phyloP scores from a whole-genome alignment of 495 filamentous ascomycete genomes.

The Aspergillus wentii region DNA sequence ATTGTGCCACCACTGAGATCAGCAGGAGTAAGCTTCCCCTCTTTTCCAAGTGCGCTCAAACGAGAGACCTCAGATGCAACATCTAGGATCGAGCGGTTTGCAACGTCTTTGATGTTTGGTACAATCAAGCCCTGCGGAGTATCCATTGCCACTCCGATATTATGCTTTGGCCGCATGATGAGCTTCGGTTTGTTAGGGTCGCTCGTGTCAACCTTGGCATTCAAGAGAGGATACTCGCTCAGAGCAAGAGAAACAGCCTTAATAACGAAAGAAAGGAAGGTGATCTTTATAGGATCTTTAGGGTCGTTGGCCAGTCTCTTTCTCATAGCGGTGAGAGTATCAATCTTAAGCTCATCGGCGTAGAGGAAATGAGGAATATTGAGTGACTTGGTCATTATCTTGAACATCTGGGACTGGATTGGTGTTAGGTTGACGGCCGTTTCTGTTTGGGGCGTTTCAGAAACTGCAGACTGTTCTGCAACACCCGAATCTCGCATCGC shows the following conservation, averaged over 20 bases:
- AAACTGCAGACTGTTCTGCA: conserved; percentile 9
- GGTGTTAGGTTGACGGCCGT: conserved; percentile 60
- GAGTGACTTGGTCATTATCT: conserved; percentile 91
- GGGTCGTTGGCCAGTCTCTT: conserved; percentile 47
- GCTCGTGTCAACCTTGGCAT: conserved; percentile 69
- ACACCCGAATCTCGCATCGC: conserved; percentile 21
- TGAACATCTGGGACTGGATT: conserved; percentile 93
- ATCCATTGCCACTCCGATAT: conserved; percentile 96
- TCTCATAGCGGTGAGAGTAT: conserved; percentile 64
- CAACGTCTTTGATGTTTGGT: conserved; percentile 89
- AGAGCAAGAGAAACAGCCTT: conserved; percentile 90
- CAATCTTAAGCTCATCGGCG: conserved; percentile 78
- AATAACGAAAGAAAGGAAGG: conserved; percentile 89
- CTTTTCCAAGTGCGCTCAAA: conserved; percentile 63
- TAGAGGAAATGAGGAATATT: conserved; percentile 92
- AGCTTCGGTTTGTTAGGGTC: conserved; percentile 59
- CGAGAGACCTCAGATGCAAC: conserved; percentile 74
- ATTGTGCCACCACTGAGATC: conserved; percentile 88
- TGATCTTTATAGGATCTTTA: conserved; percentile 57
- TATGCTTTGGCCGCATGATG: conserved; percentile 75
- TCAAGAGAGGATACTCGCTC: conserved; percentile 76
- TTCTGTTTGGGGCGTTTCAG: conserved; percentile 54
- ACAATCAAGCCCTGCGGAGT: conserved; percentile 86
- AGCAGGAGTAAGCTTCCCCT: conserved; percentile 66
- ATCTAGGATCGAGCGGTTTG: conserved; percentile 61